Percentiles rank a stretch among this genome's conserved stretches.
These are phyloP conservation scores for Pythium aristosporum DNA, from an alignment of 352 stramenopile genomes.

Conservation along the genomic window DNA sequence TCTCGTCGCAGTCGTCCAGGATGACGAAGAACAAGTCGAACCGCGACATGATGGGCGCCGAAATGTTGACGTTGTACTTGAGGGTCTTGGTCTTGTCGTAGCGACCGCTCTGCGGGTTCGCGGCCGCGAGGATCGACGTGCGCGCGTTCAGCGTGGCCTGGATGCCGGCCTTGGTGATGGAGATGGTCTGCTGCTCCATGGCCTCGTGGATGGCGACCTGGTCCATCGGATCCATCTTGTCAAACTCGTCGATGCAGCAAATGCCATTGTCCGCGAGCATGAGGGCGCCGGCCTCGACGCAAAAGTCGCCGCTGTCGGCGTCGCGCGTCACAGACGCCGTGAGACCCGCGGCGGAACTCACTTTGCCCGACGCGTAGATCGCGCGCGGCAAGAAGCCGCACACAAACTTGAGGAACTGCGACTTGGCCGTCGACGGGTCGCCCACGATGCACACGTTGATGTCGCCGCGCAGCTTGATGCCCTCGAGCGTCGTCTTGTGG, in stretches of 20 bases:
- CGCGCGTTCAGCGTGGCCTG: conserved; percentile 98
- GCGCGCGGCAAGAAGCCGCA: conserved; percentile 89
- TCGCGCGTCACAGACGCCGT: conserved; percentile 97
- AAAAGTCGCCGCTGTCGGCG: conserved; percentile 90
- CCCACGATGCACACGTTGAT: conserved; percentile 99
- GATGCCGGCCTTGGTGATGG: conserved; percentile 99
- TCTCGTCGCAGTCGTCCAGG: conserved; percentile 97
- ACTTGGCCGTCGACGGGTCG: conserved; percentile 98
- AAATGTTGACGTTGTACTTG: conserved; percentile 91
- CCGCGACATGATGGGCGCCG: conserved; percentile 96
- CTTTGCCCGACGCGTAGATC: conserved; percentile 99
- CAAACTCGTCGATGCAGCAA: conserved; percentile 99
- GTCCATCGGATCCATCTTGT: conserved; percentile 98
- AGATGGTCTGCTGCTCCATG: conserved; percentile 99
- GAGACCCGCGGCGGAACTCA: conserved; percentile 96
- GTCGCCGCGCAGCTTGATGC: conserved; percentile 98
- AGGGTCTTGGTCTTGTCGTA: conserved; percentile 92
- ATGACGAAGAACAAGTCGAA: conserved; percentile 99
- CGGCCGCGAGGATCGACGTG: conserved; percentile 98
- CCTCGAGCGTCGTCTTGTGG: conserved; percentile 96
- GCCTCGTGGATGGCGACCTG: conserved; percentile 99
- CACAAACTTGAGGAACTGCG: conserved; percentile 99
- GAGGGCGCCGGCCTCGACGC: conserved; percentile 92
- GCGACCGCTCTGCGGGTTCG: conserved; percentile 97
- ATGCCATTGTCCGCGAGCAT: conserved; percentile 99